Percentiles rank a stretch among this genome's conserved stretches.
phyloP scores from a whole-genome alignment of 257 asterid species.

The Voacanga thouarsii region DNA sequence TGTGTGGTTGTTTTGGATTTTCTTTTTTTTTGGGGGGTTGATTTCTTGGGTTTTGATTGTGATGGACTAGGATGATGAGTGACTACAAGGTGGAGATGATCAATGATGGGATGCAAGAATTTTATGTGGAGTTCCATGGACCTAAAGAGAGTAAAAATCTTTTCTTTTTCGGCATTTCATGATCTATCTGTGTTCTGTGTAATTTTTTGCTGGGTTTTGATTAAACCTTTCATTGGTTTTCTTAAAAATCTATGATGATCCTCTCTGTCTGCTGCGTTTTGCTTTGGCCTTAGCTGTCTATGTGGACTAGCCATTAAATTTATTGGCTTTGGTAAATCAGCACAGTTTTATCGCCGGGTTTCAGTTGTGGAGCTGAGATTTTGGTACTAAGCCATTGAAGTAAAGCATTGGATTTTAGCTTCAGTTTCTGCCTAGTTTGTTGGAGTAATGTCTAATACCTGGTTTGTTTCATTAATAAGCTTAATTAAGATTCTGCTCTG shows the following conservation, averaged over 20 bases:
- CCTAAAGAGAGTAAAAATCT: slow-evolving; percentile 74
- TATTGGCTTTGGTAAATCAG: not conserved
- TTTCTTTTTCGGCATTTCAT: slow-evolving; percentile 4
- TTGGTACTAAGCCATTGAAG: not conserved
- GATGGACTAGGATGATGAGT: slow-evolving; percentile 73
- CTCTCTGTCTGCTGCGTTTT: slow-evolving; percentile 3
- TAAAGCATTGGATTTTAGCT: not conserved
- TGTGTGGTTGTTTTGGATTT: not conserved
- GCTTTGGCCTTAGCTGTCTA: not conserved
- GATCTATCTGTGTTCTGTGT: slow-evolving; percentile 18
- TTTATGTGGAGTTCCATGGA: slow-evolving; percentile 79
- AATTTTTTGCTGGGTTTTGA: slow-evolving; percentile 16
- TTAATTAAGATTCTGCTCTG: slow-evolving; percentile 19
- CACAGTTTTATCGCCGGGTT: not conserved
- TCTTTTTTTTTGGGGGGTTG: slow-evolving; percentile 1
- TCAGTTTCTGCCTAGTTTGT: not conserved
- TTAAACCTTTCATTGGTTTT: slow-evolving; percentile 6
- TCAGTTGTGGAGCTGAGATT: not conserved
- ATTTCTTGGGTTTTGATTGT: slow-evolving; percentile 22
- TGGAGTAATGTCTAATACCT: not conserved
- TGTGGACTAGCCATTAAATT: not conserved
- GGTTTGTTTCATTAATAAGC: not conserved
- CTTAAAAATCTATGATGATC: slow-evolving; percentile 16
- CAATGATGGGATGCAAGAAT: slow-evolving; percentile 87
- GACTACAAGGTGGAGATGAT: slow-evolving; percentile 92